Percentiles rank a stretch among this genome's conserved stretches.
These are phyloP conservation scores for Erodium trifolium DNA, from an alignment of 441 rosid species.

Conservation along the genomic window DNA sequence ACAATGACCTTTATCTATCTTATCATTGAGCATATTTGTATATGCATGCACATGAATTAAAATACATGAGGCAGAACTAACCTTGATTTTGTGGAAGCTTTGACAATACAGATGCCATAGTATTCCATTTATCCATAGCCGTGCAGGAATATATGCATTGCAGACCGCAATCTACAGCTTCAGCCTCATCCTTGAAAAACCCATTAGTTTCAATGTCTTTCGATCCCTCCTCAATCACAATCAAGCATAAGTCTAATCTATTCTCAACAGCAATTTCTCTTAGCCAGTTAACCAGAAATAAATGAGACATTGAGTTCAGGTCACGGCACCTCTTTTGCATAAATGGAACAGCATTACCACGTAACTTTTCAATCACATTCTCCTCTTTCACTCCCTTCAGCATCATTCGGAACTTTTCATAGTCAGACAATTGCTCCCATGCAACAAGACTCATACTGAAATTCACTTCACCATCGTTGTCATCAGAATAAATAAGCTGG, in stretches of 20 bases:
- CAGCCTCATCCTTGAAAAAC: slow-evolving; percentile 65
- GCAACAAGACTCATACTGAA: slow-evolving; percentile 52
- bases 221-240: slow-evolving; percentile 85
- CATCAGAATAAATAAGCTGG: slow-evolving; percentile 65
- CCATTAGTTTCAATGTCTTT: slow-evolving; percentile 37
- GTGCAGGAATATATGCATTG: slow-evolving; percentile 74
- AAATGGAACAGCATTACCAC: slow-evolving; percentile 67
- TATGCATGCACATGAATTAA: background rate
- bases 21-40: background rate
- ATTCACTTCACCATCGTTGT: slow-evolving; percentile 42
- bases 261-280: slow-evolving; percentile 72
- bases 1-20: background rate
- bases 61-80: slow-evolving; percentile 24
- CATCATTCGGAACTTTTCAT: slow-evolving; percentile 75
- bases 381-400: slow-evolving; percentile 61
- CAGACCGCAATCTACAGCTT: slow-evolving; percentile 75
- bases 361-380: slow-evolving; percentile 54
- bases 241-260: slow-evolving; percentile 67
- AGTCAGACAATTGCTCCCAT: slow-evolving; percentile 84
- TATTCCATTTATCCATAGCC: slow-evolving; percentile 71
- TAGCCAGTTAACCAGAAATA: slow-evolving; percentile 86
- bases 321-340: slow-evolving; percentile 42
- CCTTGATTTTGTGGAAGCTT: slow-evolving; percentile 79
- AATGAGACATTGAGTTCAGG: slow-evolving; percentile 26
- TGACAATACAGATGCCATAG: slow-evolving; percentile 72